Evolutionary conservation across 306 rosid genomes (phyloP).

Genomic region (Gastrolobium bilobum): DNA sequence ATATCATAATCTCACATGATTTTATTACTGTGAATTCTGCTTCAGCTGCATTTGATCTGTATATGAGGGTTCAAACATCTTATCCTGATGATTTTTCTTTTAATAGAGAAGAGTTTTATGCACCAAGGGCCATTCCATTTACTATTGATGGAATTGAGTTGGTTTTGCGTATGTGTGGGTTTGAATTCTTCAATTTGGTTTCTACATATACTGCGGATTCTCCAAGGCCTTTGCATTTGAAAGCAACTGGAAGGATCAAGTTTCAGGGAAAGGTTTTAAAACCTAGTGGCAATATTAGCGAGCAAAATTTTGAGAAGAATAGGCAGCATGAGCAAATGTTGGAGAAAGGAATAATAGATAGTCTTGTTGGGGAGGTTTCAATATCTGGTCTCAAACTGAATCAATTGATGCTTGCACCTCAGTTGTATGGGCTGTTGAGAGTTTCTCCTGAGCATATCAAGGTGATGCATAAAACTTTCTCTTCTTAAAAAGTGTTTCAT

Average conservation of each 20-base stretch:
- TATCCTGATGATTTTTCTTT: conserved; percentile 65
- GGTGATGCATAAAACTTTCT: conserved; percentile 58
- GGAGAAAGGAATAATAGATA: conserved; percentile 59
- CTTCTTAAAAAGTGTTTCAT: conserved; percentile 5
- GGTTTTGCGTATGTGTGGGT: conserved; percentile 92
- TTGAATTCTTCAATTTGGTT: conserved; percentile 80
- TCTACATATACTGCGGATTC: conserved; percentile 78
- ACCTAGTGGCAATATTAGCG: conserved; percentile 52
- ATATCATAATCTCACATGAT: conserved; percentile 81
- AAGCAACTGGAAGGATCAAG: conserved; percentile 87
- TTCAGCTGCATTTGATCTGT: conserved; percentile 85
- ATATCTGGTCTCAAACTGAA: conserved; percentile 91
- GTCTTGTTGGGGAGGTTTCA: conserved; percentile 83
- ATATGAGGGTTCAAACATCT: conserved; percentile 73
- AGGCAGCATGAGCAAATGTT: conserved; percentile 52
- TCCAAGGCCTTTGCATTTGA: conserved; percentile 82
- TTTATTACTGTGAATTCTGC: conserved; percentile 73
- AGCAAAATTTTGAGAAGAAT: conserved; percentile 60
- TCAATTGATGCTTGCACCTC: conserved; percentile 93
- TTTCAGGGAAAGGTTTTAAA: conserved; percentile 83
- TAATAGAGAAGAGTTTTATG: conserved; percentile 56
- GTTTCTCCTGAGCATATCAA: conserved; percentile 75
- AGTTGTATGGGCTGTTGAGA: conserved; percentile 78
- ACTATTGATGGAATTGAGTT: conserved; percentile 86
- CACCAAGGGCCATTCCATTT: conserved; percentile 65